Evolutionary conservation across 768 basidiomycete species (phyloP), one percentile per base, ranked within the genome.

Genomic region (Coprinopsis marcescibilis): DNA sequence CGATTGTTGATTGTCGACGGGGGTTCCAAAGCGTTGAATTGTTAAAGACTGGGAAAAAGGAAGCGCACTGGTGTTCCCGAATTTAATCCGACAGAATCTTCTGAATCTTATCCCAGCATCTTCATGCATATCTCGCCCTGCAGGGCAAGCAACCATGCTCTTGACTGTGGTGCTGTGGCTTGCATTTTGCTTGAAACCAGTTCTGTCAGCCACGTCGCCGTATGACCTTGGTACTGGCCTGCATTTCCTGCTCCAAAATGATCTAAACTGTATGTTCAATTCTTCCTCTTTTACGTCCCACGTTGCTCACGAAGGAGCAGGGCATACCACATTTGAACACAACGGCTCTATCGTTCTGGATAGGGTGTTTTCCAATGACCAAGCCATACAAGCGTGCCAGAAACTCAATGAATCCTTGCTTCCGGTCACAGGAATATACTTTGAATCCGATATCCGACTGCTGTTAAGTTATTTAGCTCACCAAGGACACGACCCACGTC

Each of bases 171-270:
- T 27, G 21, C 2, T 38, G 20, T 19, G 23, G 14, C 14, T 37
- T 1, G 34, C 45, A 10, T 29, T 12, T 12, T 14, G 1, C 3
- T 20, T 24, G 15, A 14, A 23, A 17, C 25, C 6, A 7, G 39
- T 32, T 21, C 7, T 37, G 3, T 17, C 55, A 25, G 38, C 46
- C 3, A 51, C 57, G 5, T 58, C 53, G 17, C 35, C 54, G 1
- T 43, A 38, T 29, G 43, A n/a, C 24, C 48, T 60, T 21, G 56
- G 55, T 3, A 49, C 57, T 14, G 60, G 60, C 42, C 36, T 66
- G 24, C 58, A 56, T 2, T 52, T 67, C 25, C 52, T 64, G 10
- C 61, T 62, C 48, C 65, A 65, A 55, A 65, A 65, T 39, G 60
- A 65, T 30, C 57, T 67, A 11, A 59, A 65, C 48, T 65, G 63